phyloP scores from a whole-genome alignment of 345 rosid species.

The Citrus sp. region DNA sequence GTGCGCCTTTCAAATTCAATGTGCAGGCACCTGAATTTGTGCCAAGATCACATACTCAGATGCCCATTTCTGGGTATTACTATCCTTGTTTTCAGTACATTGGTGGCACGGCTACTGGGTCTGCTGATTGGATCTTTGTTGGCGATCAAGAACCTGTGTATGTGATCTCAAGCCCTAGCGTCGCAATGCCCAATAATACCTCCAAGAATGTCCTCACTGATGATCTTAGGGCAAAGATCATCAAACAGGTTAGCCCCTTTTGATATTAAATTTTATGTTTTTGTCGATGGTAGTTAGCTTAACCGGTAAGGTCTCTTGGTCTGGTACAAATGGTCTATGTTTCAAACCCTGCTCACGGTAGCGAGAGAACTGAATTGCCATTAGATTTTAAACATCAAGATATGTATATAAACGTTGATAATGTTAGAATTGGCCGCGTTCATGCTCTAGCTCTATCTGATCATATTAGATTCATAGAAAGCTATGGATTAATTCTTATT shows the following conservation, averaged over 20 bases:
- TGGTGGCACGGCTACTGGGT: constrained; percentile 39
- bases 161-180: constrained; percentile 47
- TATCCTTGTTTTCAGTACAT: constrained; percentile 67
- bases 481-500: background rate
- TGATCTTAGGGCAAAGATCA: constrained; percentile 75
- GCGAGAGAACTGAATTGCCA: background rate
- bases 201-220: constrained; percentile 57
- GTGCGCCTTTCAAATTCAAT: constrained; percentile 75
- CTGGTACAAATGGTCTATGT: background rate
- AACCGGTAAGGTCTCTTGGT: background rate
- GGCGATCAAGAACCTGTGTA: constrained; percentile 69
- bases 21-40: constrained; percentile 91
- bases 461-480: background rate
- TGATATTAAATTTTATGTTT: no score
- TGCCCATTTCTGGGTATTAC: constrained; percentile 57
- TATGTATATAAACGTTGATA: background rate
- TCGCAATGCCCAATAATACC: constrained; percentile 35
- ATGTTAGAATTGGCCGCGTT: background rate
- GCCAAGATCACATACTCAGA: constrained; percentile 57
- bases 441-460: background rate
- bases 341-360: background rate
- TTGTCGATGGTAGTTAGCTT: background rate
- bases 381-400: background rate
- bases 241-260: constrained; percentile 63
- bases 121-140: constrained; percentile 83